Percentiles rank a stretch among this genome's conserved stretches.
Conservation (phyloP, 192 early-diverging fungal genomes). For the Coemansia sp. region DNA sequence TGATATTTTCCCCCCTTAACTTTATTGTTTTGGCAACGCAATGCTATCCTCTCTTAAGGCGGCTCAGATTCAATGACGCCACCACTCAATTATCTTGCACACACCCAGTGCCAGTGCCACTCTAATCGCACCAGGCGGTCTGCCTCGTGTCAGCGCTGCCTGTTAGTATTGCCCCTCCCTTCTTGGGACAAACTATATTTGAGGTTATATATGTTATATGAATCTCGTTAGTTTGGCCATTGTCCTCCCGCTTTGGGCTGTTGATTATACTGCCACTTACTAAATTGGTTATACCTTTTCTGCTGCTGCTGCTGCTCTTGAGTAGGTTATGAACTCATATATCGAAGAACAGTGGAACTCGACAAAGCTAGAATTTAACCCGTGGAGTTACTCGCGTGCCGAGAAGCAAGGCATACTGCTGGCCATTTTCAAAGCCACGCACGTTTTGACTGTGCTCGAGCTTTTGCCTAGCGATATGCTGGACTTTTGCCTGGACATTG, state of each 20-base stretch:
- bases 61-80: constrained; percentile 5
- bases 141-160: background rate
- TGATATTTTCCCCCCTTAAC: background rate
- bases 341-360: constrained; percentile 37
- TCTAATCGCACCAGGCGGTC: background rate
- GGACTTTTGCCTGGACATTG: constrained; percentile 84
- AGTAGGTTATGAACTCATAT: constrained; percentile 49
- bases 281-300: constrained; percentile 13
- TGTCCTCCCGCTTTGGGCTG: background rate
- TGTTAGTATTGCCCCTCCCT: background rate
- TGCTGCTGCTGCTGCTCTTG: background rate
- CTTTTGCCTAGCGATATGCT: constrained; percentile 70
- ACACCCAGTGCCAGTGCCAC: background rate
- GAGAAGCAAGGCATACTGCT: constrained; percentile 86
- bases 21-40: constrained; percentile 2
- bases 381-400: constrained; percentile 66
- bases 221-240: constrained; percentile 6
- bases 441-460: constrained; percentile 63
- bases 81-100: background rate
- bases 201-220: constrained; percentile 5
- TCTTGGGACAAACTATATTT: constrained; percentile 2
- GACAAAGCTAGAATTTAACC: constrained; percentile 59
- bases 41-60: background rate
- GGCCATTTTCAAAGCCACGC: constrained; percentile 72
- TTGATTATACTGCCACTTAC: background rate